Evolutionary conservation across 257 asterid species (phyloP).

Genomic region (Gynochthodes officinalis): DNA sequence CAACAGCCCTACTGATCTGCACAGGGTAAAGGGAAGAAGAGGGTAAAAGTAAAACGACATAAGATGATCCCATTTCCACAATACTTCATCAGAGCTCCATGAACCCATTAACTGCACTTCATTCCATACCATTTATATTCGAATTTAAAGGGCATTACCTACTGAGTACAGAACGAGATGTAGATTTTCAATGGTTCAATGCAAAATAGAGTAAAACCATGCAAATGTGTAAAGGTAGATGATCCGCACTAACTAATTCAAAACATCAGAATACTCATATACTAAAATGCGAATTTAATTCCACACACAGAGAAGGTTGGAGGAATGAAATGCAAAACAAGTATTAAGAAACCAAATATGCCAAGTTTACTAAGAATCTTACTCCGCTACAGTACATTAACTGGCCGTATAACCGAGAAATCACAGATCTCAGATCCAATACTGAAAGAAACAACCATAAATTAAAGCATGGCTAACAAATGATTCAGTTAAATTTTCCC

Average conservation of each 20-base stretch:
- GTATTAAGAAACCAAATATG: not conserved
- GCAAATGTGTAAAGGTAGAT: not conserved
- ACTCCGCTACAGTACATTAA: constrained; percentile 20
- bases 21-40: no score
- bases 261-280: not conserved
- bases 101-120: not conserved
- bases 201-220: not conserved
- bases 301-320: no score
- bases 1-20: no score
- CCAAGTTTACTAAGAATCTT: not conserved
- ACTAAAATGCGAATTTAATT: no score
- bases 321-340: not conserved
- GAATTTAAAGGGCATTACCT: no score
- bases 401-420: constrained; percentile 19
- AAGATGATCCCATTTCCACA: no score
- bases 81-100: no score
- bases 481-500: not conserved
- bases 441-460: constrained; percentile 5
- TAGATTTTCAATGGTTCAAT: not conserved
- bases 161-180: not conserved
- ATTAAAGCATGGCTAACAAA: constrained; percentile 11
- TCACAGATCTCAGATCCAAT: constrained; percentile 15
- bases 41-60: no score
- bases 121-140: not conserved
- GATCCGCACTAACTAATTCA: not conserved